Evolutionary conservation across 2,329 filamentous ascomycete genomes (phyloP).

Genomic region (Stachybotrys chartarum): DNA sequence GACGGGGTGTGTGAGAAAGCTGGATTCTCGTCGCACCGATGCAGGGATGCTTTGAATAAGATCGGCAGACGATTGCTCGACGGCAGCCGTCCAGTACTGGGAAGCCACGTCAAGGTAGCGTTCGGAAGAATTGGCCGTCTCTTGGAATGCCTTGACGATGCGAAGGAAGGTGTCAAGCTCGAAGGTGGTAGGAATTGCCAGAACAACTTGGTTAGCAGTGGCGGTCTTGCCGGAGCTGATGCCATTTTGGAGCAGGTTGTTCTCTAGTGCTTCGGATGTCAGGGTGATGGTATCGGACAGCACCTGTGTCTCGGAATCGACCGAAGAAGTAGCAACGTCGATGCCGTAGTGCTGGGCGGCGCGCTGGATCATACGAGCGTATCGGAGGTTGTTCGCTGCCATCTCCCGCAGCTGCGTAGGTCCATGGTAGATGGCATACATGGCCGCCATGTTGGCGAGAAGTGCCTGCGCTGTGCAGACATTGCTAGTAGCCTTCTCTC

Average conservation of each 20-base stretch:
- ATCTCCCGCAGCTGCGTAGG: conserved; percentile 77
- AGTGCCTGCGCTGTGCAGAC: conserved; percentile 94
- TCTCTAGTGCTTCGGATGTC: conserved; percentile 26
- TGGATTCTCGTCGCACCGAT: conserved; percentile 60
- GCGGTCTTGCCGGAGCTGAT: conserved; percentile 68
- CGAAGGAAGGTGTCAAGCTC: conserved; percentile 11
- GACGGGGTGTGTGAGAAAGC: conserved; percentile 80
- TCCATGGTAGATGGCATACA: conserved; percentile 93
- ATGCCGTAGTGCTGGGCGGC: conserved; percentile 57
- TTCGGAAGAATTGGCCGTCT: conserved; percentile 16
- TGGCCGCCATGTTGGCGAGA: conserved; percentile 89
- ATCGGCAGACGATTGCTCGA: conserved; percentile 26
- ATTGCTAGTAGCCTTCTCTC: conserved; percentile 96
- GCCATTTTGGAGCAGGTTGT: conserved; percentile 43
- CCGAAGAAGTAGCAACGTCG: conserved; percentile 51
- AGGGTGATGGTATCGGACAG: conserved; percentile 79
- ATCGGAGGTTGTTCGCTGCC: conserved; percentile 67
- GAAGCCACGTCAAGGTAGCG: conserved; percentile 20
- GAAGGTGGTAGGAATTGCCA: conserved; percentile 19
- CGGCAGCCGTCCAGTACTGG: conserved; percentile 31
- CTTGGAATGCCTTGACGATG: conserved; percentile 16
- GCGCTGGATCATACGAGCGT: conserved; percentile 62
- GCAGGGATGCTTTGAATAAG: conserved; percentile 40
- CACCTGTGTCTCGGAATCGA: conserved; percentile 46
- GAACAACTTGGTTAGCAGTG: conserved; percentile 13